A percentile compares a stretch with the other conserved stretches of the same genome.
Evolutionary conservation across 129 eudicot species (phyloP).

Genomic region (Deinandra increscens): DNA sequence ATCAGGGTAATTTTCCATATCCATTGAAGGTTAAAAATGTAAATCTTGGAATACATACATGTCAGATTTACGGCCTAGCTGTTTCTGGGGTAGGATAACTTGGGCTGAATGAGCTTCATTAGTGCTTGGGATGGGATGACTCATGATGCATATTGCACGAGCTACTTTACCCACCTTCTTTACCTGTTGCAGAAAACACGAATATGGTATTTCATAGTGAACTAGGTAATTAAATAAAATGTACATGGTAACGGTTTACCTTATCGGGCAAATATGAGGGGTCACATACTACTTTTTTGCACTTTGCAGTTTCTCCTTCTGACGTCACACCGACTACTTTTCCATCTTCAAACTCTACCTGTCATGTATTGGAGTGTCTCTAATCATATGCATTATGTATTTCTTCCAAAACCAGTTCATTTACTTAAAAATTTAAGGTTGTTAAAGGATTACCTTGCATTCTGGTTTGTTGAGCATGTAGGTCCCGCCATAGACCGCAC

Average conservation of each 20-base stretch:
- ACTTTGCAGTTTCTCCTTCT: constrained; percentile 71
- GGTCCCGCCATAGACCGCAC: constrained; percentile 79
- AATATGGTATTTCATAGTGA: constrained; percentile 3
- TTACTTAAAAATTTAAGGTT: neutral
- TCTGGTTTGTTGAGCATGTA: constrained; percentile 79
- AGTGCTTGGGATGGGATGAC: constrained; percentile 36
- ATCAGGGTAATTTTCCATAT: neutral
- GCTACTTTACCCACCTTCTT: constrained; percentile 60
- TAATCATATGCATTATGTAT: constrained; percentile 9
- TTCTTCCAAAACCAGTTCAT: neutral
- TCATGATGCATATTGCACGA: constrained; percentile 43
- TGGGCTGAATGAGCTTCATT: constrained; percentile 64
- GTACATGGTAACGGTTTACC: constrained; percentile 27
- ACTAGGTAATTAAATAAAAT: neutral
- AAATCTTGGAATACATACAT: constrained; percentile 4
- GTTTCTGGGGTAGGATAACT: constrained; percentile 70
- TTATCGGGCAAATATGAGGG: constrained; percentile 63
- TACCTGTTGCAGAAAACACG: constrained; percentile 15
- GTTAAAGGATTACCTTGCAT: constrained; percentile 46
- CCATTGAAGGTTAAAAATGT: neutral
- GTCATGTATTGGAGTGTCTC: constrained; percentile 17
- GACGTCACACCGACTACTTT: constrained; percentile 63
- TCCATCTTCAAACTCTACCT: constrained; percentile 61
- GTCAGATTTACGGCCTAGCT: constrained; percentile 24
- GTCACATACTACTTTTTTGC: constrained; percentile 75